These are phyloP conservation scores for Xenoacremonium recifei DNA, from an alignment of 2,329 filamentous ascomycete species.

Conservation along the genomic window DNA sequence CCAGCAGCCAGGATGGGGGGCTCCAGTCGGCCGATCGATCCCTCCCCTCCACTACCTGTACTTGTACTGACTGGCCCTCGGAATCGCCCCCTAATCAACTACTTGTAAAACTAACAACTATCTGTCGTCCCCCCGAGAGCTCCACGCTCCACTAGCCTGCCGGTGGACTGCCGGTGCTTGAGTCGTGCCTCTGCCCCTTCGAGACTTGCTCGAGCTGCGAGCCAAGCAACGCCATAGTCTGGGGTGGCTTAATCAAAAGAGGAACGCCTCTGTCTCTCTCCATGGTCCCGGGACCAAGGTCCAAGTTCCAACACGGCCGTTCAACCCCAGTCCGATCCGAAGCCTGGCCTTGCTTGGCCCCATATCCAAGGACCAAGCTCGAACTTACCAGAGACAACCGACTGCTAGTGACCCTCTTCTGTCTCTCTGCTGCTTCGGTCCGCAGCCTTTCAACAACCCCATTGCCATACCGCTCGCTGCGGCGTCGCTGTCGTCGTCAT, in stretches of 20 bases:
- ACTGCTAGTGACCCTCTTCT: not conserved
- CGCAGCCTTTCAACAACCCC: too few relatives aligned
- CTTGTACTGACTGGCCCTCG: too few relatives aligned
- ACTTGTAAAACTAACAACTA: not conserved
- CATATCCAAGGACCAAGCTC: not conserved
- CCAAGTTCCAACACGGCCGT: too few relatives aligned
- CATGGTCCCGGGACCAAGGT: not conserved
- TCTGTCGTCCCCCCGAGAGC: not conserved
- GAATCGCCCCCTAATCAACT: not conserved
- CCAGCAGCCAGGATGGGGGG: slow-evolving; percentile 7
- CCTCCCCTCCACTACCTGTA: slow-evolving; percentile 10
- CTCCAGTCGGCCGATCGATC: slow-evolving; percentile 25
- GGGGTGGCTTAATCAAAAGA: not conserved
- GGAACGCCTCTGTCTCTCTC: not conserved
- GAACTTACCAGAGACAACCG: not conserved
- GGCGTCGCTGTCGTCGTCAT: too few relatives aligned
- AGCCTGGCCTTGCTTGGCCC: too few relatives aligned
- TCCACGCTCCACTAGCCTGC: not conserved
- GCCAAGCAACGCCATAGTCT: not conserved
- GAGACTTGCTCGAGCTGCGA: not conserved
- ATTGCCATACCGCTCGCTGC: too few relatives aligned
- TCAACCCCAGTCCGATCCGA: not conserved
- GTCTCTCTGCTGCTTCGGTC: not conserved
- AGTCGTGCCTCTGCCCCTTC: not conserved
- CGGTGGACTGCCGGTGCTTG: not conserved